Evolutionary conservation across 2,329 filamentous ascomycete species (phyloP).

Genomic region (Pseudogymnoascus sp.): DNA sequence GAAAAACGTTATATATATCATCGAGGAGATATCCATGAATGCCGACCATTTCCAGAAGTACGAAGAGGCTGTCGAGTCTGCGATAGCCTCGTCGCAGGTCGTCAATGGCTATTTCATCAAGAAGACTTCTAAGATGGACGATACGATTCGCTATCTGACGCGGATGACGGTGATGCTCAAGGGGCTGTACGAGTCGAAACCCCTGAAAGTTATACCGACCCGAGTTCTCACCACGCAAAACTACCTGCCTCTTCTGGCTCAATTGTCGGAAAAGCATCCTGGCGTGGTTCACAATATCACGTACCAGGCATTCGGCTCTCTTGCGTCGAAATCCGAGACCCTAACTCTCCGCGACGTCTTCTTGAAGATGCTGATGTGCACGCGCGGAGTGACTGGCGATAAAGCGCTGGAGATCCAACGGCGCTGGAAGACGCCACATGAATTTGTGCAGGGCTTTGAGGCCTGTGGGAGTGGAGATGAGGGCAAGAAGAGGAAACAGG

Average conservation of each 20-base stretch:
- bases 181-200: slow-evolving; percentile 52
- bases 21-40: slow-evolving; percentile 65
- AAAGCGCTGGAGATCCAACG: slow-evolving; percentile 75
- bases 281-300: slow-evolving; percentile 52
- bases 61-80: slow-evolving; percentile 61
- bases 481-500: slow-evolving; percentile 49
- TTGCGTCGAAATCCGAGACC: slow-evolving; percentile 68
- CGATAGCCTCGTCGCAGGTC: slow-evolving; percentile 70
- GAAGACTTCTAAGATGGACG: slow-evolving; percentile 66
- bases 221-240: slow-evolving; percentile 55
- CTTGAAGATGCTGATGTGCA: slow-evolving; percentile 83
- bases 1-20: slow-evolving; percentile 70
- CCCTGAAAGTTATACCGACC: slow-evolving; percentile 60
- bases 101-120: slow-evolving; percentile 76
- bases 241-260: slow-evolving; percentile 56
- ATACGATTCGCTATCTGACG: slow-evolving; percentile 68
- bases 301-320: slow-evolving; percentile 62
- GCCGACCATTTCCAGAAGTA: slow-evolving; percentile 47
- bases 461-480: slow-evolving; percentile 38
- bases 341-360: slow-evolving; percentile 69
- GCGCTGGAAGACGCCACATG: slow-evolving; percentile 66
- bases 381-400: slow-evolving; percentile 65
- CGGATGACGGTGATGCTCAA: slow-evolving; percentile 64
- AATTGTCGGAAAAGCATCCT: slow-evolving; percentile 48
- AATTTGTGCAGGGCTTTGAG: slow-evolving; percentile 64